Percentiles rank a stretch among this genome's conserved stretches.
phyloP scores from a whole-genome alignment of 257 asterid species.

The Penstemon barbatus region DNA sequence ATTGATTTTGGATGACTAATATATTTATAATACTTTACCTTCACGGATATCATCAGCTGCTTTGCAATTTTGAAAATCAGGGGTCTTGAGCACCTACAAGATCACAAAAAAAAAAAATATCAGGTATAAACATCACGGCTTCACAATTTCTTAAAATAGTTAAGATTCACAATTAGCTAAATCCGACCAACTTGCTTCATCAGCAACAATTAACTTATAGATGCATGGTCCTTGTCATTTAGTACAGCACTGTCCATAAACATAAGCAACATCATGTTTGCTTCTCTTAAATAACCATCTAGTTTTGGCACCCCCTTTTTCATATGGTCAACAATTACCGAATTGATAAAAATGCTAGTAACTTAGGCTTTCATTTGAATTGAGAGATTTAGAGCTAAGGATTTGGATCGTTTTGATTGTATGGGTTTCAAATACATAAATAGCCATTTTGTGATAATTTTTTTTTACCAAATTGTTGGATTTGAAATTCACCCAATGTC shows the following conservation, averaged over 20 bases:
- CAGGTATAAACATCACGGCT: neutral
- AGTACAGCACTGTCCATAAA: neutral
- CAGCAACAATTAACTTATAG: neutral
- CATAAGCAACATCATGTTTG: neutral
- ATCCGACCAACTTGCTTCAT: neutral
- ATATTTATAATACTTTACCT: constrained; percentile 41
- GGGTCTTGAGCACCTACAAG: constrained; percentile 80
- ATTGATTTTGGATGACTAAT: neutral
- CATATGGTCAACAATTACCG: neutral
- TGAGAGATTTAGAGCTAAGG: too few species aligned
- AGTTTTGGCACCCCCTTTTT: neutral
- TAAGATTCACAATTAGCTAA: neutral
- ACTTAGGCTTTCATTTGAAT: too few species aligned
- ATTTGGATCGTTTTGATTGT: too few species aligned
- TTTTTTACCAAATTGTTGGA: too few species aligned
- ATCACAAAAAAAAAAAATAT: constrained; percentile 27
- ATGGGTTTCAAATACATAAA: too few species aligned
- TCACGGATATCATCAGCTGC: constrained; percentile 76
- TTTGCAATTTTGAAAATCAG: constrained; percentile 78
- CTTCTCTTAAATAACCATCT: neutral
- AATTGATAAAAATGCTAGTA: neutral
- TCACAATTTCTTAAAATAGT: neutral
- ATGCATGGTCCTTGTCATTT: neutral
- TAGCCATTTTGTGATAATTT: too few species aligned
- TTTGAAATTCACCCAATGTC: too few species aligned